Evolutionary conservation across 2,329 filamentous ascomycete genomes (phyloP).

Genomic region (Cladosporium sp.): DNA sequence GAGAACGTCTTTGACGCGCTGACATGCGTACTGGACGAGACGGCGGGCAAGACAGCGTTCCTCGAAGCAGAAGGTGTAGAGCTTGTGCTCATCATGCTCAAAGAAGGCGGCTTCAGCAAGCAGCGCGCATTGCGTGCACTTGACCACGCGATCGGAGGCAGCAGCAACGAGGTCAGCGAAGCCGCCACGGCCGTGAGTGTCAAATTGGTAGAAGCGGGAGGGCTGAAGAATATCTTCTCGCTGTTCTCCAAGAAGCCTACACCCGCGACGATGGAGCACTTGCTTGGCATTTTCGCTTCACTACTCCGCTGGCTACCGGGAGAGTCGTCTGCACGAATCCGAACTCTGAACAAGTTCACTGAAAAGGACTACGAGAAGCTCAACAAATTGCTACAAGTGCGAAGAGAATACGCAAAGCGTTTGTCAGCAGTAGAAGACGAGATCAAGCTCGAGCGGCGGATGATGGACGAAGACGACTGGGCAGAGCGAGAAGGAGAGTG

Average conservation of each 20-base stretch:
- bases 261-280: constrained; percentile 68
- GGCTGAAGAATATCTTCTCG: constrained; percentile 80
- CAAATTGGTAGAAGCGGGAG: constrained; percentile 76
- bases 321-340: constrained; percentile 74
- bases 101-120: constrained; percentile 81
- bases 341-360: constrained; percentile 88
- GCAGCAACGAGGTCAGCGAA: constrained; percentile 36
- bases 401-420: constrained; percentile 67
- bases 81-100: constrained; percentile 85
- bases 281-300: constrained; percentile 80
- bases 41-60: constrained; percentile 74
- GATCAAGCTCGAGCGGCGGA: constrained; percentile 60
- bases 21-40: constrained; percentile 75
- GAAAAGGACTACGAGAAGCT: constrained; percentile 93
- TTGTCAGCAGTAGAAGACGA: constrained; percentile 63
- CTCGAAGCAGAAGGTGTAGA: constrained; percentile 90
- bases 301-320: constrained; percentile 78
- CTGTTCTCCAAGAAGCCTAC: constrained; percentile 84
- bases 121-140: constrained; percentile 74
- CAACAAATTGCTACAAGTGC: constrained; percentile 66
- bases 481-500: constrained; percentile 68
- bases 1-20: constrained; percentile 90
- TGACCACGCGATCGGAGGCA: constrained; percentile 73
- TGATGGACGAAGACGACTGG: constrained; percentile 58
- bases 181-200: constrained; percentile 63